Conservation (phyloP, 83 land plant genomes). For the Picea abies region DNA sequence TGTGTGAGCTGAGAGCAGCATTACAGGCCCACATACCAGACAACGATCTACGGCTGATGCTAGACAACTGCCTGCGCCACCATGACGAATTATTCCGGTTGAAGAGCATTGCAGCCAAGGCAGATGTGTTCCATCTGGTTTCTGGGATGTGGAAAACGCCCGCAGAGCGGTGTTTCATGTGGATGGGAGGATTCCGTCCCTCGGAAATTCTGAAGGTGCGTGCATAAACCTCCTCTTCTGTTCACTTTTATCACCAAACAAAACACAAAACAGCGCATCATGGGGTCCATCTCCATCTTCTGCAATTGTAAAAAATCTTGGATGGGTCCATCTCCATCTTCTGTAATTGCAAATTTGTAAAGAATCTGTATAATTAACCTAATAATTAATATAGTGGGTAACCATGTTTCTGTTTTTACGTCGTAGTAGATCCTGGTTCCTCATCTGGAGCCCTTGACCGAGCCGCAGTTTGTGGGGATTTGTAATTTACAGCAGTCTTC, state of each 20-base stretch:
- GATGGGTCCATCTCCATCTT: too few relatives aligned
- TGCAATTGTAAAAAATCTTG: too few relatives aligned
- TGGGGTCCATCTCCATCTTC: too few relatives aligned
- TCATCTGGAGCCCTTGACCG: constrained; percentile 76
- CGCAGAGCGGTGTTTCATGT: constrained; percentile 88
- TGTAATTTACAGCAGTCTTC: constrained; percentile 70
- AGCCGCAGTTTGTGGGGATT: constrained; percentile 67
- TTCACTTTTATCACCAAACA: too few relatives aligned
- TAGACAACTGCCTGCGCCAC: constrained; percentile 66
- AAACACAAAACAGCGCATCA: too few relatives aligned
- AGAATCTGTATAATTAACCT: too few relatives aligned
- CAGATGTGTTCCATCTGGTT: constrained; percentile 74
- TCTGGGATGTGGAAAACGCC: constrained; percentile 93
- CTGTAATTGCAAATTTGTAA: too few relatives aligned
- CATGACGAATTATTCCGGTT: constrained; percentile 55
- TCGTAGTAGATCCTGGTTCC: constrained; percentile 9
- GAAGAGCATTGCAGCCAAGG: constrained; percentile 55
- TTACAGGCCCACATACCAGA: constrained; percentile 72
- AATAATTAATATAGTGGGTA: too few relatives aligned
- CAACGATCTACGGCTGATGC: constrained; percentile 57
- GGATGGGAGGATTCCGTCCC: constrained; percentile 91
- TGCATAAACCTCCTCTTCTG: not conserved
- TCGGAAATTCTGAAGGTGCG: constrained; percentile 80
- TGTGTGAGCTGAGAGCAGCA: constrained; percentile 68
- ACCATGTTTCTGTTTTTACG: not conserved